Evolutionary conservation across 139 green algal genomes (phyloP).

Genomic region (Spirogloea muscicola): DNA sequence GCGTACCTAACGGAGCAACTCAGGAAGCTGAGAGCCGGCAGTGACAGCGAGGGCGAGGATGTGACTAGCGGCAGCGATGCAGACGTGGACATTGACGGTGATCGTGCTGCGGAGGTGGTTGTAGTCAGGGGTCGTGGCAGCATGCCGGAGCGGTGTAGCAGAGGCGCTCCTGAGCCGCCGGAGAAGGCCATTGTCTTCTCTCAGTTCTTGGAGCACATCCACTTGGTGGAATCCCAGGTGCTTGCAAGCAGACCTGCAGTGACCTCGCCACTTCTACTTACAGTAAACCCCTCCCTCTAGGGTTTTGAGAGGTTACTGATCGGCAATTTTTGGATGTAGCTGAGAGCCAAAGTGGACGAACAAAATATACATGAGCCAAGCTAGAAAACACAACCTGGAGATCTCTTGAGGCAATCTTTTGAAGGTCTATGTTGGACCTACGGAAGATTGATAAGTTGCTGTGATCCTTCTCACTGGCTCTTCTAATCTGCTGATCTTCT

Average conservation of each 20-base stretch:
- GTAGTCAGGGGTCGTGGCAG: too few relatives aligned
- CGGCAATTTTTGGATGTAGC: too few relatives aligned
- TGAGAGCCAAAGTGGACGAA: too few relatives aligned
- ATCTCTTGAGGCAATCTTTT: too few relatives aligned
- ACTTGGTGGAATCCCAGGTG: conserved; percentile 55
- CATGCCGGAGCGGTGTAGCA: too few relatives aligned
- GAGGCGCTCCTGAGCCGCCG: too few relatives aligned
- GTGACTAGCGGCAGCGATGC: conserved; percentile 44
- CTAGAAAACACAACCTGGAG: too few relatives aligned
- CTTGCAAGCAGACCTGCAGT: not conserved
- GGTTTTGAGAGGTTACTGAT: not conserved
- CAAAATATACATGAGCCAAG: too few relatives aligned
- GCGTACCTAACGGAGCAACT: conserved; percentile 59
- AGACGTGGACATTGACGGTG: too few relatives aligned
- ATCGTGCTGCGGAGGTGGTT: too few relatives aligned
- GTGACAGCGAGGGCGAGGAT: conserved; percentile 56
- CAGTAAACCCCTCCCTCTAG: too few relatives aligned
- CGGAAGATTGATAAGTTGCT: not conserved
- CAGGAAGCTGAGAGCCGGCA: conserved; percentile 3
- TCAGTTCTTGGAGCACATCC: conserved; percentile 58
- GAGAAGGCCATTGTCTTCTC: conserved; percentile 49
- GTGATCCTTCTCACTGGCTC: not conserved
- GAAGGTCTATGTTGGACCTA: too few relatives aligned
- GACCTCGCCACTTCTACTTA: not conserved
- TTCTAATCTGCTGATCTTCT: not conserved